Conservation (phyloP, 441 rosid genomes). For the Pelargonium cotyledonis region DNA sequence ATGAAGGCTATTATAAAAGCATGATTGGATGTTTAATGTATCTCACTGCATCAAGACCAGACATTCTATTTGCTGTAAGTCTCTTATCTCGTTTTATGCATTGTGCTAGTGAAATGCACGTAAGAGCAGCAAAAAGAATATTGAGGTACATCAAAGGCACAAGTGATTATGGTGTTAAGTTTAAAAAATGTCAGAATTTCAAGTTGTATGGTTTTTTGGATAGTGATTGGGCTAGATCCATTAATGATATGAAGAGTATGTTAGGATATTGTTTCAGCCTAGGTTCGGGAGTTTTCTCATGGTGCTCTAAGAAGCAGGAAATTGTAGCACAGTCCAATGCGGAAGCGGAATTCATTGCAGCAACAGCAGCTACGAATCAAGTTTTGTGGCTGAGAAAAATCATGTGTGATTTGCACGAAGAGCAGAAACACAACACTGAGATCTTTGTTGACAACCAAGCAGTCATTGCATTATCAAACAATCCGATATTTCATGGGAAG, state of each 20-base stretch:
- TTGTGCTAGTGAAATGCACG: background rate
- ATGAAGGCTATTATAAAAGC: background rate
- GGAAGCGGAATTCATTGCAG: background rate
- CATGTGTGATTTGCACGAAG: background rate
- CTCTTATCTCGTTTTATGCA: background rate
- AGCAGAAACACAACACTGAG: background rate
- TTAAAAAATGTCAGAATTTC: background rate
- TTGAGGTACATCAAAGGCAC: constrained; percentile 6
- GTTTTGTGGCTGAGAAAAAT: background rate
- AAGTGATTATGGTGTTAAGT: background rate
- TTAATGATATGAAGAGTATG: background rate
- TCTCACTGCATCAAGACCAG: background rate
- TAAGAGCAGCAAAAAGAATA: constrained; percentile 3
- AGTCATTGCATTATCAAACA: background rate
- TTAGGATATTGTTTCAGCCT: background rate
- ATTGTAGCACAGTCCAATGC: background rate
- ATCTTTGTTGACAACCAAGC: background rate
- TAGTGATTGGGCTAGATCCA: constrained; percentile 3
- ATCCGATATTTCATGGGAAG: background rate
- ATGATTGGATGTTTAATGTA: too few species aligned
- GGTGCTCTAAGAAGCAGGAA: constrained; percentile 7
- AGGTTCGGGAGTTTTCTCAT: background rate
- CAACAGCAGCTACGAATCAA: background rate
- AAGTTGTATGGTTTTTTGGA: background rate
- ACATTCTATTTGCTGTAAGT: background rate